Percentiles rank a stretch among this genome's conserved stretches.
Conservation (phyloP, 1,284 basidiomycete species). For the Ceratobasidium sp. region DNA sequence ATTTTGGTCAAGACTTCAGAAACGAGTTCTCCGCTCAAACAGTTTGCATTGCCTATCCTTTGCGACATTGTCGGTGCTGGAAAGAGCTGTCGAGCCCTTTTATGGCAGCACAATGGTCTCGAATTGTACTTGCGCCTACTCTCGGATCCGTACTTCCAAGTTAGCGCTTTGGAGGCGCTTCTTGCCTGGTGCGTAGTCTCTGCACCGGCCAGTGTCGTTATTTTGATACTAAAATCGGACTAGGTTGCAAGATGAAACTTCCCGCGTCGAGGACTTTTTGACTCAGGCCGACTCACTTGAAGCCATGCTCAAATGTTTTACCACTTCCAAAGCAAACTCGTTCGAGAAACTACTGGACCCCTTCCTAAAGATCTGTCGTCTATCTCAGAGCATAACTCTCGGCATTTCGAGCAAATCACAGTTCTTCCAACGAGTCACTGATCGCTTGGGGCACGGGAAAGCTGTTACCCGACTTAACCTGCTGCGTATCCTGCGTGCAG, state of each 20-base stretch:
- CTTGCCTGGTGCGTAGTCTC: conserved; percentile 75
- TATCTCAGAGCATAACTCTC: conserved; percentile 77
- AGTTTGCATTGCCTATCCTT: conserved; percentile 94
- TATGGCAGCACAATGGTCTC: conserved; percentile 90
- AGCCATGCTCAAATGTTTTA: conserved; percentile 82
- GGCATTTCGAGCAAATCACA: conserved; percentile 74
- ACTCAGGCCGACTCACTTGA: conserved; percentile 74
- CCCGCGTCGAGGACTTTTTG: conserved; percentile 89
- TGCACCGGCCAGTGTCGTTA: background rate
- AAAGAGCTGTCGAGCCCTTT: conserved; percentile 83
- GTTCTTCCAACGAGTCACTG: conserved; percentile 88
- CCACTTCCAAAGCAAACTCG: conserved; percentile 85
- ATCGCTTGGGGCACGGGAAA: conserved; percentile 79
- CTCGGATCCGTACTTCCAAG: conserved; percentile 94
- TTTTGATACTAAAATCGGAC: background rate
- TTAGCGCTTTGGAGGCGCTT: conserved; percentile 90
- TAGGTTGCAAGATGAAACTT: conserved; percentile 94
- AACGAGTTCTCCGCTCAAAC: conserved; percentile 88
- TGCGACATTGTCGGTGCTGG: conserved; percentile 95
- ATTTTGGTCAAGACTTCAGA: conserved; percentile 87
- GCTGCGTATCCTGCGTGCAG: conserved; percentile 81
- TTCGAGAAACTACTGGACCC: conserved; percentile 96
- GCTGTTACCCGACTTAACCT: conserved; percentile 91
- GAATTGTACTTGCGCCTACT: conserved; percentile 84
- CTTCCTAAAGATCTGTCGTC: conserved; percentile 85